Conservation (phyloP, 305 asterid genomes). For the Fraxinus velutina region DNA sequence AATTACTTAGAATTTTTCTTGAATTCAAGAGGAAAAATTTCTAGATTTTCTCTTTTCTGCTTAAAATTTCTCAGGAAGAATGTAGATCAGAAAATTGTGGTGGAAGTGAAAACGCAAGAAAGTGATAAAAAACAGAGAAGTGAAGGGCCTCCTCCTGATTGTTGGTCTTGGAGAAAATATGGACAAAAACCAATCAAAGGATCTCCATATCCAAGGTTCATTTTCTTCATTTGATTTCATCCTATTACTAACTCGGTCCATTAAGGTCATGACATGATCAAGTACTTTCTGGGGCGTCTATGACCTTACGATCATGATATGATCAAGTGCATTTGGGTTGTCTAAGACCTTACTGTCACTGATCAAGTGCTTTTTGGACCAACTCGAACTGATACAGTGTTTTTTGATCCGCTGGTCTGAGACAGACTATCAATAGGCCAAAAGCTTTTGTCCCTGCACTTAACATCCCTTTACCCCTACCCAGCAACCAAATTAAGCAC, state of each 20-base stretch:
- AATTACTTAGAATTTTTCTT: background rate
- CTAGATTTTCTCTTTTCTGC: background rate
- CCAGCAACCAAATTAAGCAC: background rate
- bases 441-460: background rate
- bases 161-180: constrained; percentile 91
- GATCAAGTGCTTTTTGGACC: background rate
- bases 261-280: background rate
- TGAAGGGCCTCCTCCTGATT: constrained; percentile 63
- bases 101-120: constrained; percentile 51
- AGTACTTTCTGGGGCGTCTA: background rate
- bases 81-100: constrained; percentile 46
- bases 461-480: background rate
- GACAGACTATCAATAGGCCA: background rate
- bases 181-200: constrained; percentile 91
- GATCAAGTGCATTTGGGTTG: background rate
- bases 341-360: background rate
- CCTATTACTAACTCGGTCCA: background rate
- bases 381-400: background rate
- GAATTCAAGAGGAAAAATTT: background rate
- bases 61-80: constrained; percentile 37
- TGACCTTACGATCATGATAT: background rate
- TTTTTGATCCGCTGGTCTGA: background rate
- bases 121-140: constrained; percentile 43
- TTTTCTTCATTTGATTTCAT: background rate
- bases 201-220: constrained; percentile 76